phyloP scores from a whole-genome alignment of 495 filamentous ascomycete species.

The Lichina pygmaea region DNA sequence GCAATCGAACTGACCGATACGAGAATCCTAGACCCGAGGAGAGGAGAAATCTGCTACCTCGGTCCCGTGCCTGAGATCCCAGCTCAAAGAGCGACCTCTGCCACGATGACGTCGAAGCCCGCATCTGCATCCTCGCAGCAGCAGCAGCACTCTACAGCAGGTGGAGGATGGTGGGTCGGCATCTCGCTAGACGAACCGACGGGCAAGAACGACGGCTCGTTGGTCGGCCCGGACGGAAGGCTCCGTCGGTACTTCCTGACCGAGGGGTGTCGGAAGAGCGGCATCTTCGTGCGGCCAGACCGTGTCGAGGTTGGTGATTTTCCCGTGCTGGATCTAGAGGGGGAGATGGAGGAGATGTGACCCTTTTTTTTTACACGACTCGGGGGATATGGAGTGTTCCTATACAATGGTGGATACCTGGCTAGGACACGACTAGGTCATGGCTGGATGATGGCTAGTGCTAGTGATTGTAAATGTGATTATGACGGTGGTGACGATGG shows the following conservation, averaged over 20 bases:
- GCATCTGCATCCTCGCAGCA: background rate
- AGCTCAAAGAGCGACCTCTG: conserved; percentile 22
- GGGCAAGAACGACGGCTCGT: conserved; percentile 74
- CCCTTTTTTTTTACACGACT: background rate
- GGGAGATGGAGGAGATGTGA: conserved; percentile 75
- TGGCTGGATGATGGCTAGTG: too few species aligned
- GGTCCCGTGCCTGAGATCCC: conserved; percentile 66
- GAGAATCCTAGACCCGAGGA: conserved; percentile 25
- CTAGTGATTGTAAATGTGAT: too few species aligned
- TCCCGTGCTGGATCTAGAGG: conserved; percentile 32
- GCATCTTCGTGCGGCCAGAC: conserved; percentile 75
- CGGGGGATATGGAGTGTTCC: too few species aligned
- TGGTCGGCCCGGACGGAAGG: conserved; percentile 24
- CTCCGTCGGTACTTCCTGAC: conserved; percentile 31
- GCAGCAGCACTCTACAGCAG: background rate
- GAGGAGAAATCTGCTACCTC: conserved; percentile 63
- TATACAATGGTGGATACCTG: too few species aligned
- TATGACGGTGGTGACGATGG: too few species aligned
- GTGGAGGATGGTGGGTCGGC: conserved; percentile 41
- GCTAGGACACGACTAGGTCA: too few species aligned
- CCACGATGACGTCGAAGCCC: background rate
- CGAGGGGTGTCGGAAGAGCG: conserved; percentile 7
- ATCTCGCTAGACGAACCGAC: conserved; percentile 64
- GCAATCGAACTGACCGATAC: background rate
- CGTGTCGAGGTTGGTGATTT: conserved; percentile 75